A percentile compares a stretch with the other conserved stretches of the same genome.
phyloP scores from a whole-genome alignment of 371 early-diverging fungal species.

The Mucor racemosus region DNA sequence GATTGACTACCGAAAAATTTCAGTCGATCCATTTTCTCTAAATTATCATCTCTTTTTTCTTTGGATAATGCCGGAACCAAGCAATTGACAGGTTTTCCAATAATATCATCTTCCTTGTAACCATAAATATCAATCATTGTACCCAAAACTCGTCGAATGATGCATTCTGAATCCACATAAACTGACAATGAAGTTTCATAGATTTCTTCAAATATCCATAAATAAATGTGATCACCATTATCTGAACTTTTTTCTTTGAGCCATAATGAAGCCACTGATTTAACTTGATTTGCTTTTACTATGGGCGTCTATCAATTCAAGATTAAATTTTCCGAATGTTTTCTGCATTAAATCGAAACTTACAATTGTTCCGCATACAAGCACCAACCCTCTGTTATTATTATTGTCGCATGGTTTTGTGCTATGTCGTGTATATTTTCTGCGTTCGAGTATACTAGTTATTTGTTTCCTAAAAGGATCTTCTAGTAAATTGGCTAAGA shows the following conservation, averaged over 20 bases:
- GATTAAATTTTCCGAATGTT: conserved; percentile 30
- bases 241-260: conserved; percentile 62
- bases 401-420: background rate
- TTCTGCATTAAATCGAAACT: conserved; percentile 40
- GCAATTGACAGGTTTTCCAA: conserved; percentile 47
- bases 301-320: conserved; percentile 1
- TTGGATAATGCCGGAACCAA: conserved; percentile 49
- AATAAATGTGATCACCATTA: conserved; percentile 52
- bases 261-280: conserved; percentile 70
- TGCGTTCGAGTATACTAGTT: conserved; percentile 8
- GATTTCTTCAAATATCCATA: conserved; percentile 79
- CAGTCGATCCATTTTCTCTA: conserved; percentile 55
- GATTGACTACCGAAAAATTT: conserved; percentile 69
- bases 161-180: conserved; percentile 40
- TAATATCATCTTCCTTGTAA: conserved; percentile 42
- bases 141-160: conserved; percentile 48
- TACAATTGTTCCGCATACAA: conserved; percentile 51
- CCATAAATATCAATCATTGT: conserved; percentile 56
- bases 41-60: conserved; percentile 24
- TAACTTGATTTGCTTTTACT: conserved; percentile 1
- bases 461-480: conserved; percentile 25
- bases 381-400: conserved; percentile 39
- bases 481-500: conserved; percentile 23
- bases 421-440: conserved; percentile 9
- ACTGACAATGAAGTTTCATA: conserved; percentile 56